Base-by-base conservation (phyloP, 805 yeast species). In the Sungouiella thailandica region DNA sequence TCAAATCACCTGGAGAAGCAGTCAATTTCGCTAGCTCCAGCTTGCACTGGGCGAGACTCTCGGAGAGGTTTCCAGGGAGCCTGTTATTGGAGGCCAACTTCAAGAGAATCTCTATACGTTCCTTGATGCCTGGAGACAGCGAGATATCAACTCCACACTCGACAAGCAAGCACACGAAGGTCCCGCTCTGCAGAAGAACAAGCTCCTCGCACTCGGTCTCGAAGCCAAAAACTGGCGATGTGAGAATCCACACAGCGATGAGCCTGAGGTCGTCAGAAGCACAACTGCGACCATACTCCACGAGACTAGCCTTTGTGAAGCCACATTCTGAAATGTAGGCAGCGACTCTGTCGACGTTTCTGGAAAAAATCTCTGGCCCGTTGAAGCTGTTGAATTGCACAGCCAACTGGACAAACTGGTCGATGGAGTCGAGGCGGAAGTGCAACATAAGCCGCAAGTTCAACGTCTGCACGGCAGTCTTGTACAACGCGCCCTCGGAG, bases 401-500 rank as follows among this genome's bases (percentile, higher is more conserved):
- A 17, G 73, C 33, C 32, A 62, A 43, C 1, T 51, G 41, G 14
- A 49, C 38, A 23, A 70, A 46, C 7, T 49, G 43, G 6, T 54
- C 38, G 0, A 57, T 41, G 26, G 68, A 53, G 10, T 27, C 32
- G 11, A 33, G 22, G 10, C 29, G 9, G 25, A 70, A 53, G 41
- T 64, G 60, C 11, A 70, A 52, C 20, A 79, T 37, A 6, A 76
- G 47, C 34, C 64, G 62, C 34, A 82, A 50, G 39, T 70, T 67
- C 22, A 77, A 53, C 0, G 80, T 68, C 44, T 80, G 86, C 7
- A 68, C 42, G 2, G 73, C 53, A 0, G 53, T 66, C 35, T 74
- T 70, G 37, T 68, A 72, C 4, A 87, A 55, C 3, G 64, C 72
- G 10, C 78, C 82, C 44, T 78, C 83, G 5, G 67, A 49, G 12